Evolutionary conservation across 129 eudicot genomes (phyloP).

Genomic region (Erigeron canadensis): DNA sequence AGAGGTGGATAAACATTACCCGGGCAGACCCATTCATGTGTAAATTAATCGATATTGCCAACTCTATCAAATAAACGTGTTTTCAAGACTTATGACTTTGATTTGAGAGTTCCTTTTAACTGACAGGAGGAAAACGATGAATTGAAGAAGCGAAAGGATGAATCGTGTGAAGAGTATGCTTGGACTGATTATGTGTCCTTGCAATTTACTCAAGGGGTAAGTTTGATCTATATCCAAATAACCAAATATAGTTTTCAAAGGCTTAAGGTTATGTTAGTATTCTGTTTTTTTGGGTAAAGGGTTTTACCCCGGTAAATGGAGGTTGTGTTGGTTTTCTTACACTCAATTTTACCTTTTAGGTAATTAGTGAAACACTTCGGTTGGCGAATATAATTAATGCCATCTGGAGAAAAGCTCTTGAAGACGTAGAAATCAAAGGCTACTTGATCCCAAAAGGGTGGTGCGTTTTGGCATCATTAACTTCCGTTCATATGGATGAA

Average conservation of each 20-base stretch:
- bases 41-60: not conserved
- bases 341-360: constrained; percentile 34
- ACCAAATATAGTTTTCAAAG: constrained; percentile 14
- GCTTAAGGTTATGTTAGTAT: not conserved
- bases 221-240: constrained; percentile 23
- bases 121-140: constrained; percentile 72
- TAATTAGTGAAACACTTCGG: constrained; percentile 89
- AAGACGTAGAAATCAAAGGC: constrained; percentile 85
- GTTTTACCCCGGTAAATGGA: not conserved
- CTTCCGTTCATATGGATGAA: constrained; percentile 94
- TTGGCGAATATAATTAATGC: constrained; percentile 93
- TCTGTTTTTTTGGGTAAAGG: too few relatives aligned
- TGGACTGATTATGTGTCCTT: constrained; percentile 79
- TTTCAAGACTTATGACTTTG: not conserved
- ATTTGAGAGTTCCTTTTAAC: constrained; percentile 5
- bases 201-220: constrained; percentile 75
- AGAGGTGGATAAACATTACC: not conserved
- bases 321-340: not conserved
- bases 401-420: constrained; percentile 81
- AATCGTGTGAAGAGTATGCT: constrained; percentile 44
- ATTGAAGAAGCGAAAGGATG: constrained; percentile 56
- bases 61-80: not conserved
- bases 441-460: constrained; percentile 92
- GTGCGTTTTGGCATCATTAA: constrained; percentile 87
- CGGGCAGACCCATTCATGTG: not conserved